A percentile compares a stretch with the other conserved stretches of the same genome.
Conservation (phyloP, 2,329 filamentous ascomycete genomes). For the Bipolaris bicolor region DNA sequence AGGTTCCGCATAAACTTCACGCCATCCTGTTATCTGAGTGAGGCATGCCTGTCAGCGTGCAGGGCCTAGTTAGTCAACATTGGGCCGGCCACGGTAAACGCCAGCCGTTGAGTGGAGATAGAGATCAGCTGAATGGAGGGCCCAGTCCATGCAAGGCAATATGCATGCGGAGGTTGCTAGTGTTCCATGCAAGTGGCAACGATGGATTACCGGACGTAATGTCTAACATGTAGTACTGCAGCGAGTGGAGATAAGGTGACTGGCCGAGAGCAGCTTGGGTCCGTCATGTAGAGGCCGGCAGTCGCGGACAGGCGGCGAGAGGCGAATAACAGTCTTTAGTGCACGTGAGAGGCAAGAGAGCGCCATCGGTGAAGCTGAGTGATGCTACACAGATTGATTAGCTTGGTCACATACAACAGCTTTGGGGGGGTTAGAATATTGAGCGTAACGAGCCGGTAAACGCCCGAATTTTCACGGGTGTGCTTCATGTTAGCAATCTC, state of each 20-base stretch:
- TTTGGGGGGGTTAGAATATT: constrained; percentile 30
- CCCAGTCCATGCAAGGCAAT: constrained; percentile 45
- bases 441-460: constrained; percentile 32
- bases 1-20: constrained; percentile 53
- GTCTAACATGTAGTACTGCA: constrained; percentile 48
- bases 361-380: constrained; percentile 34
- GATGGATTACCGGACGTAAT: constrained; percentile 47
- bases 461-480: constrained; percentile 28
- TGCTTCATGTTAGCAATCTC: constrained; percentile 17
- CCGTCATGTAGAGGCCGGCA: constrained; percentile 36
- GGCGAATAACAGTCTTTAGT: constrained; percentile 32
- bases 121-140: constrained; percentile 49
- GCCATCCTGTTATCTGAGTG: constrained; percentile 51
- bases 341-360: constrained; percentile 32
- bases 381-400: constrained; percentile 48
- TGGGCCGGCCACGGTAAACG: constrained; percentile 48
- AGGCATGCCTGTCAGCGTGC: constrained; percentile 52
- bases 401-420: constrained; percentile 34
- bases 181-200: constrained; percentile 42
- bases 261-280: constrained; percentile 49
- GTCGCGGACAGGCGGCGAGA: constrained; percentile 41
- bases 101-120: constrained; percentile 48
- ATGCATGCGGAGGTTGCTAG: constrained; percentile 48
- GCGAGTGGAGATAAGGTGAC: constrained; percentile 56
- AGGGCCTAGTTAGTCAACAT: constrained; percentile 50